Evolutionary conservation across 2,329 filamentous ascomycete genomes (phyloP), one percentile per base, ranked within the genome.

Genomic region (Diaporthe sp.): DNA sequence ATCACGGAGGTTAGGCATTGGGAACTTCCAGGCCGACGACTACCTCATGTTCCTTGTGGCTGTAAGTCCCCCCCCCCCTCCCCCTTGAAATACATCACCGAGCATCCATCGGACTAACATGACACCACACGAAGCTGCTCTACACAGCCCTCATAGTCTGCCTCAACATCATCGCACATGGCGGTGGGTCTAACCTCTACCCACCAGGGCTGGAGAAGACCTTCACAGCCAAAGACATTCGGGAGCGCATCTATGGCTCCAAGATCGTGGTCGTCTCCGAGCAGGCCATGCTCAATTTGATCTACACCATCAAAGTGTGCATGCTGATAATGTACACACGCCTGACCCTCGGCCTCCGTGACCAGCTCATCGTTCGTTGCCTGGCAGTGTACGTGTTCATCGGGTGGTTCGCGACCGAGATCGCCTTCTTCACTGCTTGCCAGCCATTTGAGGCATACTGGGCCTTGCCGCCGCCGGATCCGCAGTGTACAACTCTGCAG

Each of bases 381-480:
- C 82, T 88, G 2, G 80, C 82, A 28, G 57, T 82, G 12, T 89
- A 87, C 78, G 82, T 86, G 22, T 80, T 75, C 19, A 10, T 84
- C 46, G 87, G 86, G 22, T 88, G 84, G 78, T 28, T 87, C 1
- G 84, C 83, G 6, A 84, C 84, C 17, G 82, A 89, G 75, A 80
- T 87, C 25, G 81, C 86, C 34, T 86, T 88, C 79, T 89, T 89
- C 78, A 80, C 84, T 10, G 82, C 84, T 22, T 89, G 88, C 76
- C 82, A 82, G 17, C 88, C 87, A 0, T 86, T 89, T 76, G 71
- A 75, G 12, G 84, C 82, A 8, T 88, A 89, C 77, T 89, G 87
- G 87, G 85, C 83, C 13, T 81, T 89, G 57, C 87, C 87, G 7
- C 83, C 86, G 1, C 82, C 85, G 4, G 80, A 86, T 72, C 82